These are phyloP conservation scores for Glycine latifolia DNA, from an alignment of 306 rosid genomes.

Conservation along the genomic window DNA sequence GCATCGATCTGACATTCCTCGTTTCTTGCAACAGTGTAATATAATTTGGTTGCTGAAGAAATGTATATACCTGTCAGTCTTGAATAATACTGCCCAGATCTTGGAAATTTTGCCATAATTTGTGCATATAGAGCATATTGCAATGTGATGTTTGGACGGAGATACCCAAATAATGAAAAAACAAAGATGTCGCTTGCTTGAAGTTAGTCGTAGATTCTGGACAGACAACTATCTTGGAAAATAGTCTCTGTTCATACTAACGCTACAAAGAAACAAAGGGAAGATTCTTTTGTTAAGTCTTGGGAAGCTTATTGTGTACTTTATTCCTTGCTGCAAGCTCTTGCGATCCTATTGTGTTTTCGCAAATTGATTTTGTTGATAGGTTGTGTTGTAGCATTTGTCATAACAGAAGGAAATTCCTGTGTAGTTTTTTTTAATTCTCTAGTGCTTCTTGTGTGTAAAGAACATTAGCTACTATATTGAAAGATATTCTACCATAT, in stretches of 20 bases:
- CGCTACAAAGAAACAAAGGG: constrained; percentile 44
- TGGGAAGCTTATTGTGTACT: constrained; percentile 50
- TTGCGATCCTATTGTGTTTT: constrained; percentile 40
- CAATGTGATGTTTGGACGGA: constrained; percentile 43
- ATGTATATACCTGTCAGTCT: constrained; percentile 39
- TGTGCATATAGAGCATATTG: constrained; percentile 47
- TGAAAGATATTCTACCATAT: constrained; percentile 32
- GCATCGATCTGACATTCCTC: constrained; percentile 32
- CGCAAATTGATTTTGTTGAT: constrained; percentile 49
- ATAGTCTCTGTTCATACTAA: constrained; percentile 49
- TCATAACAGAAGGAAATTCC: constrained; percentile 38
- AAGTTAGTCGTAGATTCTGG: constrained; percentile 38
- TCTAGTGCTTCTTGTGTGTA: constrained; percentile 54
- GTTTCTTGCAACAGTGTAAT: constrained; percentile 55
- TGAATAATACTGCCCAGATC: constrained; percentile 46
- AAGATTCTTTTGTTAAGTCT: constrained; percentile 45
- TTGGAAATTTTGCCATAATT: constrained; percentile 43
- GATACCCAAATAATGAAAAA: constrained; percentile 45
- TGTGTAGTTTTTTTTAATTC: constrained; percentile 21
- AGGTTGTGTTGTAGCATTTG: constrained; percentile 44
- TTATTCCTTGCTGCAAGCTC: constrained; percentile 41
- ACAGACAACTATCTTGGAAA: constrained; percentile 34
- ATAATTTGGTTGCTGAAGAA: constrained; percentile 51
- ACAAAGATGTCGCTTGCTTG: constrained; percentile 44
- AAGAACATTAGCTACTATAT: constrained; percentile 42